These are phyloP conservation scores for Aspergillus fumigatiaffinis DNA, from an alignment of 2,329 filamentous ascomycete genomes.

Conservation along the genomic window DNA sequence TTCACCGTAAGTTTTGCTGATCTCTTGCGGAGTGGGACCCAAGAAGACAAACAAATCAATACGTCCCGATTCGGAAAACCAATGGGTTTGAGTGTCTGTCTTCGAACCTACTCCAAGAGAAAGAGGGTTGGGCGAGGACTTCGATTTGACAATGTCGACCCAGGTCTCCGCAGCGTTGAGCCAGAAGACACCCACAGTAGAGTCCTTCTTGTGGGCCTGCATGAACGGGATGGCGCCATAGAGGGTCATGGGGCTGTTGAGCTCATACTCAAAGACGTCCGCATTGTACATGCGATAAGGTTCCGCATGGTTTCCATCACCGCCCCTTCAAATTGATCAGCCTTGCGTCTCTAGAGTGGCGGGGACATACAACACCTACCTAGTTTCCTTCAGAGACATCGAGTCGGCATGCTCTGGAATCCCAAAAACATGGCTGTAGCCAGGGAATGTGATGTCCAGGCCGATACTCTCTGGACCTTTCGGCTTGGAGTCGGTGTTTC, in stretches of 20 bases:
- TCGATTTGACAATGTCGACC: slow-evolving; percentile 87
- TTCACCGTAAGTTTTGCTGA: slow-evolving; percentile 78
- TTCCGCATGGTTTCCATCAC: slow-evolving; percentile 77
- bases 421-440: slow-evolving; percentile 88
- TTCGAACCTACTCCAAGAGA: slow-evolving; percentile 66
- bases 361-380: slow-evolving; percentile 39
- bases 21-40: slow-evolving; percentile 76
- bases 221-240: slow-evolving; percentile 98
- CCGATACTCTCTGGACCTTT: slow-evolving; percentile 87
- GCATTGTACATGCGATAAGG: slow-evolving; percentile 95
- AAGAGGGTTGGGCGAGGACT: slow-evolving; percentile 68
- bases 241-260: slow-evolving; percentile 96
- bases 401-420: slow-evolving; percentile 91
- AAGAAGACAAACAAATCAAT: slow-evolving; percentile 94
- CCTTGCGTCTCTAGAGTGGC: not conserved
- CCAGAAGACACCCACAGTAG: slow-evolving; percentile 95
- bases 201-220: slow-evolving; percentile 92
- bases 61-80: slow-evolving; percentile 89
- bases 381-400: slow-evolving; percentile 82
- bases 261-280: slow-evolving; percentile 96
- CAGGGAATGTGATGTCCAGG: slow-evolving; percentile 86
- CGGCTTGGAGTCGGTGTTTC: slow-evolving; percentile 94
- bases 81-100: slow-evolving; percentile 83
- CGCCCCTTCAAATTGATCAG: slow-evolving; percentile 53
- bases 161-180: slow-evolving; percentile 95